These are phyloP conservation scores for Pontederia crassipes DNA, from an alignment of 176 grass and related monocot genomes.

Conservation along the genomic window DNA sequence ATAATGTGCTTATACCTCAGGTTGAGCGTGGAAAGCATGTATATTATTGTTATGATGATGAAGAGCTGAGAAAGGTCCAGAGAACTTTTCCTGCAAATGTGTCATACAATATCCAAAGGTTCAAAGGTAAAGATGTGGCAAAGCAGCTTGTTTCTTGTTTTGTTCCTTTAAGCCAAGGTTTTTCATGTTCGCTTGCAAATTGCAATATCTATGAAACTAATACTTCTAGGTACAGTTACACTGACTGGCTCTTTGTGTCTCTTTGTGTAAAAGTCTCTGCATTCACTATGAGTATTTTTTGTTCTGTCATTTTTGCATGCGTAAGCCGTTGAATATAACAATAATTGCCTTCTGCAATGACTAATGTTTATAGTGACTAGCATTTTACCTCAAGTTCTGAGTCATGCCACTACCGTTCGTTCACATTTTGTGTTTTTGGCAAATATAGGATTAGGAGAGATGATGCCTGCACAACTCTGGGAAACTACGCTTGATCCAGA, in stretches of 20 bases:
- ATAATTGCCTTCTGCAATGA: not conserved
- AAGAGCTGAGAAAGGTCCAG: constrained; percentile 55
- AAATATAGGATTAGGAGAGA: constrained; percentile 76
- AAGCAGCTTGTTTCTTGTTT: too few species aligned
- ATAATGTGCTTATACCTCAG: constrained; percentile 32
- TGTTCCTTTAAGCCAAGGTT: too few species aligned
- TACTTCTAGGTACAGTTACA: too few species aligned
- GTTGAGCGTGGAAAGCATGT: constrained; percentile 92
- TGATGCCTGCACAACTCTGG: constrained; percentile 94
- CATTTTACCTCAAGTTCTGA: constrained; percentile 1
- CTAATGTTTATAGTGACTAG: constrained; percentile 12
- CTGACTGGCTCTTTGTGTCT: too few species aligned
- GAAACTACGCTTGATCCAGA: constrained; percentile 95
- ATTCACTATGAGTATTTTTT: too few species aligned
- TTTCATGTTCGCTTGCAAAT: too few species aligned
- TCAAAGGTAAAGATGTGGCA: constrained; percentile 47
- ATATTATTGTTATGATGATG: constrained; percentile 84
- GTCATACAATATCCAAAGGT: constrained; percentile 75
- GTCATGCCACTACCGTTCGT: not conserved
- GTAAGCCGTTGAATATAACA: too few species aligned
- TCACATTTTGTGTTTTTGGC: constrained; percentile 10
- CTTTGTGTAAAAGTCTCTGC: too few species aligned
- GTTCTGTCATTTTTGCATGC: too few species aligned
- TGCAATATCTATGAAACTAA: too few species aligned
- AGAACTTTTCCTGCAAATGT: constrained; percentile 75